Conservation (phyloP, 2,329 filamentous ascomycete genomes). For the Didymella keratinophila region DNA sequence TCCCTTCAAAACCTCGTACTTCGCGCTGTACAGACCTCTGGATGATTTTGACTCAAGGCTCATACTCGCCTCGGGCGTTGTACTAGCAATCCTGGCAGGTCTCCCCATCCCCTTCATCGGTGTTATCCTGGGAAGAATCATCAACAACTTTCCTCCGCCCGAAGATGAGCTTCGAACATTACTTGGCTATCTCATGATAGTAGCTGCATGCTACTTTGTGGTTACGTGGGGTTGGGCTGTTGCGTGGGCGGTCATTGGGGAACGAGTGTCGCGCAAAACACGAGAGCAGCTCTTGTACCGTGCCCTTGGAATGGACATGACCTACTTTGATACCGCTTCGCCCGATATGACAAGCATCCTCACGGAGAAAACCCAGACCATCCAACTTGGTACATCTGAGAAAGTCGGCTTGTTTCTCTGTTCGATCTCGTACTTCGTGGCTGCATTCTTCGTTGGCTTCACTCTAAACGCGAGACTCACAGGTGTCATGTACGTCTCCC, state of each 20-base stretch:
- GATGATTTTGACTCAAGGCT: conserved; percentile 51
- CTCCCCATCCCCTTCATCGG: conserved; percentile 62
- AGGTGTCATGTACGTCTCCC: conserved; percentile 48
- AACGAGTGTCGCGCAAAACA: conserved; percentile 58
- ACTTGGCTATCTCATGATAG: conserved; percentile 55
- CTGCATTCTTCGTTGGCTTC: conserved; percentile 57
- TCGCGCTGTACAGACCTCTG: conserved; percentile 57
- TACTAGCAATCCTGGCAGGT: conserved; percentile 52
- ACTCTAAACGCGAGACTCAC: conserved; percentile 54
- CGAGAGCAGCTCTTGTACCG: conserved; percentile 57
- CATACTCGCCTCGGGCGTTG: conserved; percentile 45
- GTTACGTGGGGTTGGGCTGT: conserved; percentile 60
- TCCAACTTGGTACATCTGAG: conserved; percentile 58
- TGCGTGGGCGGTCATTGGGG: conserved; percentile 60
- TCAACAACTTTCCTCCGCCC: conserved; percentile 59
- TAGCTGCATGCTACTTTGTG: conserved; percentile 59
- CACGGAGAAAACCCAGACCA: conserved; percentile 56
- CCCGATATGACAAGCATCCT: conserved; percentile 59
- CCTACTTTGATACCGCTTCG: conserved; percentile 60
- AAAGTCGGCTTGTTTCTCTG: conserved; percentile 58
- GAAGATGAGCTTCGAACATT: conserved; percentile 53
- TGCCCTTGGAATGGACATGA: conserved; percentile 60
- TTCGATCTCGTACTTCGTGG: conserved; percentile 56
- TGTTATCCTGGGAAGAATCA: conserved; percentile 61
- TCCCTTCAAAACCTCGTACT: conserved; percentile 59